Evolutionary conservation across 2,329 filamentous ascomycete species (phyloP), one percentile per base, ranked within the genome.

Genomic region (Scopulariopsis brevicaulis): DNA sequence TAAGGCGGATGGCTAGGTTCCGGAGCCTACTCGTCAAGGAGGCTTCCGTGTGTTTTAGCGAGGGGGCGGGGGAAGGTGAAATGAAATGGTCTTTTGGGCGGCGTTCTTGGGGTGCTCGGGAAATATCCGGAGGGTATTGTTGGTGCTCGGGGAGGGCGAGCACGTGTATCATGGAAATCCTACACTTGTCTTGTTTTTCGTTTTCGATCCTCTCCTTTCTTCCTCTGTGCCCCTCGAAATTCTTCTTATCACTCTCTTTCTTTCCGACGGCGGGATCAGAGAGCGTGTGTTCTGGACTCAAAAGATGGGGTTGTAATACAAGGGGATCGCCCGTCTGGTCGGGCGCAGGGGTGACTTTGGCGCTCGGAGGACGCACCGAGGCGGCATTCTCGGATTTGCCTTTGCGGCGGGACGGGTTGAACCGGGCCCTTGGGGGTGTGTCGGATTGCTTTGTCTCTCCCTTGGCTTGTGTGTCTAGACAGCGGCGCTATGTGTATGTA

Each of bases 1-100:
- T 20, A 63, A 60, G 53, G 28, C 53, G 34, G 56, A 52, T 4
- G 66, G 65, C 12, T 50, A 50, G 40, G 12, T 50, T 20, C 46
- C 37, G 12, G 37, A 4, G 12, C 12, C 12, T 18, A 14, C 12
- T 4, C 12, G 12, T 65, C 12, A 48, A 52, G 20, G 51, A 52
- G 37, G 58, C 55, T 37, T 53, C 18, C 37, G 37, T 40, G 37
- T 40, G 55, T n/a, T 24, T 60, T 62, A 57, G 35, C 11, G 40
- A 25, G 11, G 35, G 24, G 20, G 54, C 18, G n/a, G 22, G 43
- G 25, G 24, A 11, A 20, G 20, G 18, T 37, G 7, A n/a, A 32
- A 8, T 32, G 28, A 32, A 32, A 32, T 40, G 12, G 12, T 40
- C 37, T 40, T 40, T 40, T 18, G 12, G 12, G 37, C 12, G 37